Conservation (phyloP, 169 alveolate genomes). For the Hepatocystis sp. region DNA sequence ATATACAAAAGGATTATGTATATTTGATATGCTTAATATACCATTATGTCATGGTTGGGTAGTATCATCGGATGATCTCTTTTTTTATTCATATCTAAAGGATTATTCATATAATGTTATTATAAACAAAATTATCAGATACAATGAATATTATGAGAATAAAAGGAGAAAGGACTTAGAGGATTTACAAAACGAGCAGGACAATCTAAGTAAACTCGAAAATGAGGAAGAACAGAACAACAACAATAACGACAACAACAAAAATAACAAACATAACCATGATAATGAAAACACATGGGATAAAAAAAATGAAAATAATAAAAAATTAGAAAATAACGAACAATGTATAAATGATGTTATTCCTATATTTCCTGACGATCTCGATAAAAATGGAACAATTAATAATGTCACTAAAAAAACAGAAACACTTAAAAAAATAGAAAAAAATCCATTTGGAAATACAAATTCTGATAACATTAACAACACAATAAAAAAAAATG, state of each 20-base stretch:
- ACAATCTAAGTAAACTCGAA: background rate
- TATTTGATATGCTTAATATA: slow-evolving; percentile 76
- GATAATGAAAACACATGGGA: background rate
- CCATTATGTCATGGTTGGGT: slow-evolving; percentile 79
- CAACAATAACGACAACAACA: too few relatives aligned
- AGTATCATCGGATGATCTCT: slow-evolving; percentile 64
- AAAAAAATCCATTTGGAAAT: too few relatives aligned
- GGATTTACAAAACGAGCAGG: slow-evolving; percentile 19
- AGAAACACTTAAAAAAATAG: too few relatives aligned
- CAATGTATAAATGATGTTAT: background rate
- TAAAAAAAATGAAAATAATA: background rate
- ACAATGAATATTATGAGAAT: slow-evolving; percentile 71
- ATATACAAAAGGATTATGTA: slow-evolving; percentile 76
- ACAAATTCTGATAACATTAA: too few relatives aligned
- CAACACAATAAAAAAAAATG: too few relatives aligned
- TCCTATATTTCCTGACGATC: slow-evolving; percentile 73
- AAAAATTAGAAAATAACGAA: background rate
- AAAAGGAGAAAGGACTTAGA: slow-evolving; percentile 11
- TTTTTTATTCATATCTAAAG: slow-evolving; percentile 69
- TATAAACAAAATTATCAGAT: slow-evolving; percentile 67
- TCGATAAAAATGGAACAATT: too few relatives aligned
- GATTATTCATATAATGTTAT: slow-evolving; percentile 75
- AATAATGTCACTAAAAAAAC: too few relatives aligned
- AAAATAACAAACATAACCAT: too few relatives aligned
- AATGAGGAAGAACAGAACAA: slow-evolving; percentile 13